Conservation (phyloP, 345 rosid genomes). For the Gossypium mustelinum region DNA sequence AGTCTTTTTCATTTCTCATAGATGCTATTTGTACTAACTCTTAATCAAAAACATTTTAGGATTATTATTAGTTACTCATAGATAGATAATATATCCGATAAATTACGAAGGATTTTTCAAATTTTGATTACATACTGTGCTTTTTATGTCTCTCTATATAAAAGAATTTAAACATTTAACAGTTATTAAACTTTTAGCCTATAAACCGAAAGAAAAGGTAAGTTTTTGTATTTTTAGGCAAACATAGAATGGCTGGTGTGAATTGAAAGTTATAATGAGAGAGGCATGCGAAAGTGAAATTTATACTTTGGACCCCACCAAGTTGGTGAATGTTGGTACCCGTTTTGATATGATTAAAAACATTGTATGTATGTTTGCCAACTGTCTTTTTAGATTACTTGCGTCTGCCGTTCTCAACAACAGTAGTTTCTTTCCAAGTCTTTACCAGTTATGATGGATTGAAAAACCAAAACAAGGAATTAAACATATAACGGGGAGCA, state of each 20-base stretch:
- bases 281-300: background rate
- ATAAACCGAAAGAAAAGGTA: background rate
- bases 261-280: background rate
- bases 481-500: background rate
- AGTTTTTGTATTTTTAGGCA: background rate
- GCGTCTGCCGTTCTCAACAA: background rate
- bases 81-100: too few species aligned
- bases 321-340: background rate
- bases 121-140: background rate
- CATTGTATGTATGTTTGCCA: background rate
- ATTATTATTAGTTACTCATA: too few species aligned
- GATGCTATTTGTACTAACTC: background rate
- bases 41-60: too few species aligned
- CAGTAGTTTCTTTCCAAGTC: background rate
- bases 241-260: background rate
- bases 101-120: background rate
- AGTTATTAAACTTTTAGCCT: too few species aligned
- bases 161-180: too few species aligned
- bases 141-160: too few species aligned
- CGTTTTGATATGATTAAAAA: background rate
- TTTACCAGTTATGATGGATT: background rate
- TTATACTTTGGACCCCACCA: conserved; percentile 3
- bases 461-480: conserved; percentile 2
- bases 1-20: background rate
- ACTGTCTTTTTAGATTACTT: background rate